phyloP scores from a whole-genome alignment of 495 filamentous ascomycete species.

The Penicillium paradoxum region DNA sequence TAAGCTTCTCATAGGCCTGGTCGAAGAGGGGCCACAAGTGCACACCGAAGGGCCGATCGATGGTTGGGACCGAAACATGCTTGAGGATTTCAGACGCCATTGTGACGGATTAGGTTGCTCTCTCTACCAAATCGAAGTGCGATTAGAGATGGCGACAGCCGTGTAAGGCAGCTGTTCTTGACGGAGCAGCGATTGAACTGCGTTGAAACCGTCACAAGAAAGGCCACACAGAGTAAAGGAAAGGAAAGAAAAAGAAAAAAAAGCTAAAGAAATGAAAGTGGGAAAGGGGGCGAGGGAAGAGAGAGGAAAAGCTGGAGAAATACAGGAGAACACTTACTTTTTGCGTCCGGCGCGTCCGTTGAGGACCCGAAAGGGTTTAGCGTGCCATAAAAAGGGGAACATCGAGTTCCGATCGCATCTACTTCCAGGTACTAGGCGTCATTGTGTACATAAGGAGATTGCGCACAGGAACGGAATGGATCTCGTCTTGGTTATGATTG shows the following conservation, averaged over 20 bases:
- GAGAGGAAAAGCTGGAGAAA: conserved; percentile 22
- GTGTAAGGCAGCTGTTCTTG: background rate
- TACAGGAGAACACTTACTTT: conserved; percentile 20
- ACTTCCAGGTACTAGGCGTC: background rate
- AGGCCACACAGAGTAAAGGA: conserved; percentile 7
- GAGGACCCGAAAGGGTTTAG: conserved; percentile 27
- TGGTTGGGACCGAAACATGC: conserved; percentile 64
- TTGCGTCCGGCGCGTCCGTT: conserved; percentile 33
- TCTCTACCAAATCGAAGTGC: background rate
- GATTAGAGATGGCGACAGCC: background rate
- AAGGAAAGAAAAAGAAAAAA: conserved; percentile 4
- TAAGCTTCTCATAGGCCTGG: conserved; percentile 67
- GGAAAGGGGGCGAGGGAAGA: conserved; percentile 19
- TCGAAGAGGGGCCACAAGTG: conserved; percentile 93
- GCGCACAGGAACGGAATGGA: no score
- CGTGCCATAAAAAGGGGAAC: conserved; percentile 29
- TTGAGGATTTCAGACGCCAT: conserved; percentile 56
- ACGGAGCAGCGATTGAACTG: background rate
- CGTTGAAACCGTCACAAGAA: background rate
- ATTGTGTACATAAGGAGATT: no score
- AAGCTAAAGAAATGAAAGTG: conserved; percentile 21
- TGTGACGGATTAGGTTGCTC: conserved; percentile 8
- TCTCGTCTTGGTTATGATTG: no score
- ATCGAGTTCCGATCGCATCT: conserved; percentile 14
- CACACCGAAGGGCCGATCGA: conserved; percentile 90